Evolutionary conservation across 257 asterid genomes (phyloP), one percentile per base, ranked within the genome.

Genomic region (Capsicum baccatum): DNA sequence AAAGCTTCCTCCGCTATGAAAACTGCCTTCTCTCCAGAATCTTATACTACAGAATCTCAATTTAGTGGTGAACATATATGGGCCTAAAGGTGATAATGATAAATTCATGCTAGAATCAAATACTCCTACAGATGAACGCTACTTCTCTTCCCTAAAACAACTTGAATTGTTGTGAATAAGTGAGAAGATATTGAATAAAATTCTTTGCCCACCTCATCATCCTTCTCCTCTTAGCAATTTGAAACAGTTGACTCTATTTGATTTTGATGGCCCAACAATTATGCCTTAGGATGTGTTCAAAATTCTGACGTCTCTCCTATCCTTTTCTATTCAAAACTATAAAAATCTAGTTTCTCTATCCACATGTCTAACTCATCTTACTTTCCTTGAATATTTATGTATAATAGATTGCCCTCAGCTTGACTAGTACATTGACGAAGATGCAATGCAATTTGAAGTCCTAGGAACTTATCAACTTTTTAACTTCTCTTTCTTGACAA

Each of bases 151-250:
- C 19, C 56, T 42, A 37, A 48, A 71, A 42, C 11, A 4, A 42
- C 79, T 71, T 71, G 54, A 6, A 2, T 48, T 71, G 21, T 13
- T 3, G 52, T 5, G 7, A 3, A 69, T 69, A 48, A 39, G 8
- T 42, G 55, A 48, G 79, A 37, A 15, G 35, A 42, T 42, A 15
- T 71, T 48, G 56, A 39, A 17, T 33, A 19, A 37, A n/a, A 71
- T 71, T 48, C 15, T 71, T 71, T 71, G 33, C 79, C 33, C 56
- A 71, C 56, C 79, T 48, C 79, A 10, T 35, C 79, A 71, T 39
- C 56, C 14, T 35, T 71, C 79, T 42, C 79, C 55, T 39, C 79
- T 71, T 48, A 7, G 11, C 11, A 15, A 21, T 63, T 10, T 42
- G 42, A 71, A 71, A 15, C 10, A 19, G 16, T 71, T 48, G 26